Conservation (phyloP, 768 basidiomycete genomes). For the Russula vinacea region DNA sequence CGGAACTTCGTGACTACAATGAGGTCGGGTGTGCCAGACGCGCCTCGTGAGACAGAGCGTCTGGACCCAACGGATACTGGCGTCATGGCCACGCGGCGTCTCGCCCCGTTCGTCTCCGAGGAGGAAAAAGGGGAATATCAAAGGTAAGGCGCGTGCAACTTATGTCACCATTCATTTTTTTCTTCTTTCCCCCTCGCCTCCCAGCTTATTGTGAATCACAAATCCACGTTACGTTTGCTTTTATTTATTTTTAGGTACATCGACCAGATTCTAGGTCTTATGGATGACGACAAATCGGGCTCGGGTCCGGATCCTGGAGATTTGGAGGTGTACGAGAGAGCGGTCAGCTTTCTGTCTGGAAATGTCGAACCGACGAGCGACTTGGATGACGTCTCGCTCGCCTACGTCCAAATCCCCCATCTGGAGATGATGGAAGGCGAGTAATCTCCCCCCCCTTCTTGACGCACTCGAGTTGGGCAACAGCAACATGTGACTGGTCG, state of each 20-base stretch:
- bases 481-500: neutral
- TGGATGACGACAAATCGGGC: slow-evolving; percentile 18
- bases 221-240: neutral
- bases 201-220: too few relatives aligned
- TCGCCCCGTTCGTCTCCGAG: slow-evolving; percentile 26
- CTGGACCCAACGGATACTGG: slow-evolving; percentile 24
- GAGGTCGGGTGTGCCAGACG: slow-evolving; percentile 12
- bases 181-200: neutral
- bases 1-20: neutral
- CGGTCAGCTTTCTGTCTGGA: slow-evolving; percentile 18
- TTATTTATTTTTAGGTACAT: slow-evolving; percentile 8
- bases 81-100: slow-evolving; percentile 18
- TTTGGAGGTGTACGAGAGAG: slow-evolving; percentile 22
- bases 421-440: slow-evolving; percentile 22
- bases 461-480: neutral
- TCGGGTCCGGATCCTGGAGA: slow-evolving; percentile 18
- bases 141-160: slow-evolving; percentile 8
- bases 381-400: slow-evolving; percentile 23
- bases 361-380: slow-evolving; percentile 21
- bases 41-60: slow-evolving; percentile 15
- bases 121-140: slow-evolving; percentile 30
- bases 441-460: neutral
- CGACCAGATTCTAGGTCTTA: slow-evolving; percentile 24
- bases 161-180: neutral
- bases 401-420: slow-evolving; percentile 16